Conservation (phyloP, 2,329 filamentous ascomycete genomes). For the Diaporthe capsici region DNA sequence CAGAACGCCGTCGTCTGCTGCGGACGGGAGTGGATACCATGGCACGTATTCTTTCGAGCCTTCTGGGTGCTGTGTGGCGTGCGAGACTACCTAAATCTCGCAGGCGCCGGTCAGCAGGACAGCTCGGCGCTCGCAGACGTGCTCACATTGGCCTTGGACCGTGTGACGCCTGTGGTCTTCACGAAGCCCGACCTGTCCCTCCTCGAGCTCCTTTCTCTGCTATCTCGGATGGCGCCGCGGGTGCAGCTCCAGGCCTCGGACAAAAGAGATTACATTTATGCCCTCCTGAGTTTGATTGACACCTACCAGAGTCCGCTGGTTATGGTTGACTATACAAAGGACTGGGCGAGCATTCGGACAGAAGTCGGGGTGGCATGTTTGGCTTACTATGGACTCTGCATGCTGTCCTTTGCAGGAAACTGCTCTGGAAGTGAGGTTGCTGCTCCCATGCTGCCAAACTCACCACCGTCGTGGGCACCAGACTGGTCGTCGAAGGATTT, state of each 20-base stretch:
- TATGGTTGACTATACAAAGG: background rate
- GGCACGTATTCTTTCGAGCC: background rate
- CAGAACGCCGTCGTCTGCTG: conserved; percentile 1
- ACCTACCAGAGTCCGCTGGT: background rate
- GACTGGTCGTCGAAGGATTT: conserved; percentile 19
- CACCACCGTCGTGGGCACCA: conserved; percentile 15
- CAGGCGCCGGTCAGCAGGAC: background rate
- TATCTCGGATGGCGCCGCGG: conserved; percentile 7
- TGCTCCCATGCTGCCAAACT: background rate
- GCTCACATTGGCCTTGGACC: conserved; percentile 9
- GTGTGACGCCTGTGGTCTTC: conserved; percentile 1
- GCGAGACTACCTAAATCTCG: conserved; percentile 15
- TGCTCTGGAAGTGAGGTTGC: background rate
- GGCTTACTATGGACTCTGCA: conserved; percentile 2
- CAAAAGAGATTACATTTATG: conserved; percentile 9
- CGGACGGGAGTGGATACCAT: background rate
- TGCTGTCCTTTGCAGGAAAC: conserved; percentile 7
- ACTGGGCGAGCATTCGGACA: conserved; percentile 3
- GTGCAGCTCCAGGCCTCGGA: conserved; percentile 3
- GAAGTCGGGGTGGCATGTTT: conserved; percentile 1
- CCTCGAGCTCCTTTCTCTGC: background rate
- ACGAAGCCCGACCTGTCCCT: background rate
- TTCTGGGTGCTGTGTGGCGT: conserved; percentile 13
- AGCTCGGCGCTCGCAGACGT: conserved; percentile 1
- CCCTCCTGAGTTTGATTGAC: background rate